phyloP scores from a whole-genome alignment of 2,329 filamentous ascomycete genomes.

The Phialophora chinensis region DNA sequence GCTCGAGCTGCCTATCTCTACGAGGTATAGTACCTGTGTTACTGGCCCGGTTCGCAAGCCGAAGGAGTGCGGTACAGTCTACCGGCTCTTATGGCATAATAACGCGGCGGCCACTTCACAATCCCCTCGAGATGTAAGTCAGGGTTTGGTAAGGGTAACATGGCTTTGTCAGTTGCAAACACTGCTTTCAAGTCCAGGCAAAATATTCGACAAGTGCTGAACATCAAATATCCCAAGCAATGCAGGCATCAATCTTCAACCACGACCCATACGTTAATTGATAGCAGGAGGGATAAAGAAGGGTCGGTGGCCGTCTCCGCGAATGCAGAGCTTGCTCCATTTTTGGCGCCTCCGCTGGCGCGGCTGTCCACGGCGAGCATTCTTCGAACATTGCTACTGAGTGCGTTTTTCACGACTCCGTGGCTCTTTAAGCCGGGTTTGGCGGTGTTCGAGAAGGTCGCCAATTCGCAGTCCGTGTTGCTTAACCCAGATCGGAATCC shows the following conservation, averaged over 20 bases:
- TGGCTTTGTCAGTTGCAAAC: background rate
- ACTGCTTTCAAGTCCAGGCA: background rate
- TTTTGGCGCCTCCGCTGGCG: conserved; percentile 16
- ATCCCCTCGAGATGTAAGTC: background rate
- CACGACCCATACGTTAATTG: background rate
- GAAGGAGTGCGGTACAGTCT: background rate
- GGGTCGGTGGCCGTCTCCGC: background rate
- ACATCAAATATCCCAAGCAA: background rate
- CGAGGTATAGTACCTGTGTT: background rate
- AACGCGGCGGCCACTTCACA: background rate
- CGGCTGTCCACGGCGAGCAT: conserved; percentile 39
- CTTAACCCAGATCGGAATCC: conserved; percentile 58
- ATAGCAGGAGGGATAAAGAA: background rate
- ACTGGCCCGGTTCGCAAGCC: background rate
- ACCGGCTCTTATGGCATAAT: no score
- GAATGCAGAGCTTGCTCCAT: background rate
- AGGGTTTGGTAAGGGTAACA: background rate
- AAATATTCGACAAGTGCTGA: background rate
- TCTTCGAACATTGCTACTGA: conserved; percentile 43
- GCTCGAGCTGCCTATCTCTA: background rate
- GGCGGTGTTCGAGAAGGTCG: conserved; percentile 46
- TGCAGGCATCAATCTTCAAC: conserved; percentile 3
- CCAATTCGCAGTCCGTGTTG: conserved; percentile 51
- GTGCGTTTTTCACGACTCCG: conserved; percentile 43
- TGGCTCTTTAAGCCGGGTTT: conserved; percentile 43